Conservation (phyloP, 1,284 basidiomycete genomes). For the Ceratobasidium sp. region DNA sequence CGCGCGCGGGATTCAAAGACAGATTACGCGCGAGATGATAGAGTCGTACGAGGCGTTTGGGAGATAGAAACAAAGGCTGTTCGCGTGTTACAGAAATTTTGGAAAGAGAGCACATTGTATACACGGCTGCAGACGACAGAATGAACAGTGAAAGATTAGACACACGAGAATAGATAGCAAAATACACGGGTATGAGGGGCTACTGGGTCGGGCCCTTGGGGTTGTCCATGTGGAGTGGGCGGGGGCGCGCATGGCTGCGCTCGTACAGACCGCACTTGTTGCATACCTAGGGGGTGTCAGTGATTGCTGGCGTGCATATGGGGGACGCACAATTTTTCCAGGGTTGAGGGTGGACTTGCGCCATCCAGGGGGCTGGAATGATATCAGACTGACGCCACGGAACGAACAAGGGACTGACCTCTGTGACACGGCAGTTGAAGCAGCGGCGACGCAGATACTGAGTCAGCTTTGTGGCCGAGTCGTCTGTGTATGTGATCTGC, state of each 20-base stretch:
- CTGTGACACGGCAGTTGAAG: conserved; percentile 86
- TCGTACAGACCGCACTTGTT: conserved; percentile 88
- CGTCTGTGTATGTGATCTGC: conserved; percentile 81
- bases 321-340: conserved; percentile 74
- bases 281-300: conserved; percentile 62
- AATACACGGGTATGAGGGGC: conserved; percentile 11
- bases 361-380: conserved; percentile 69
- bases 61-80: conserved; percentile 45
- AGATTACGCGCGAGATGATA: conserved; percentile 86
- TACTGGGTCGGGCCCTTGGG: conserved; percentile 34
- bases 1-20: conserved; percentile 71
- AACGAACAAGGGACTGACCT: conserved; percentile 48
- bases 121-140: background rate
- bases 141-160: background rate
- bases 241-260: conserved; percentile 76
- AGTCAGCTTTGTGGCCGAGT: conserved; percentile 82
- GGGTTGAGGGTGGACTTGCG: conserved; percentile 81
- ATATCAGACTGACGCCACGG: conserved; percentile 8
- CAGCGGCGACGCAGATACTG: conserved; percentile 81
- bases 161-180: conserved; percentile 6
- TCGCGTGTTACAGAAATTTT: conserved; percentile 18
- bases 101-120: background rate
- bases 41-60: conserved; percentile 65
- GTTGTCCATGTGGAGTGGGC: conserved; percentile 81
- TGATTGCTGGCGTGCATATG: background rate